Percentiles rank a stretch among this genome's conserved stretches.
Conservation (phyloP, 805 yeast species). For the Myxozyma mucilagina region DNA sequence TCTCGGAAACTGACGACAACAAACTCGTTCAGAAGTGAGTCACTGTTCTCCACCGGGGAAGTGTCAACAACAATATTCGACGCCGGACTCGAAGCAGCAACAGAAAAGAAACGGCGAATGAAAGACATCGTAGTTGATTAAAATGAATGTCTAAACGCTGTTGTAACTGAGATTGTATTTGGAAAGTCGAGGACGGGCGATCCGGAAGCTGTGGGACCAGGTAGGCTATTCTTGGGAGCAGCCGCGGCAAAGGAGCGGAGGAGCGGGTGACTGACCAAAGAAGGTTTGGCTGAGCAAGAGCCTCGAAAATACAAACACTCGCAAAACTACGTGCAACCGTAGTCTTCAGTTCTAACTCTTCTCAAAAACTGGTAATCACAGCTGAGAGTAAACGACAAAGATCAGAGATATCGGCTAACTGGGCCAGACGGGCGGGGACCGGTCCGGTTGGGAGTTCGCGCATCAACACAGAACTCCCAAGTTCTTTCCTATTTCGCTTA, state of each 20-base stretch:
- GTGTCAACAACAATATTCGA: not conserved
- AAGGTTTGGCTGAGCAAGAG: not conserved
- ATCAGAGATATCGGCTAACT: not conserved
- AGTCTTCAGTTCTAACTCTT: too few species aligned
- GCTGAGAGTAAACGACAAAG: too few species aligned
- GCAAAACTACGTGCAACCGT: too few species aligned
- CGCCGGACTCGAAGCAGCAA: not conserved
- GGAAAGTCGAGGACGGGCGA: not conserved
- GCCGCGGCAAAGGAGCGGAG: not conserved
- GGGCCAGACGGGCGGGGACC: not conserved
- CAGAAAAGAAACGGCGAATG: conserved; percentile 6
- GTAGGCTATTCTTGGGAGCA: not conserved
- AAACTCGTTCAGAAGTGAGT: conserved; percentile 9
- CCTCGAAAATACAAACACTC: not conserved
- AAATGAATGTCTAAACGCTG: not conserved
- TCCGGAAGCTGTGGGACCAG: not conserved
- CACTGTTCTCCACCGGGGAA: not conserved
- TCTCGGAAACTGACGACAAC: conserved; percentile 11
- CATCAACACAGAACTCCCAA: conserved; percentile 15
- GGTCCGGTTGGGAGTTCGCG: conserved; percentile 13
- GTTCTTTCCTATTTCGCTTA: not conserved
- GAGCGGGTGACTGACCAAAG: not conserved
- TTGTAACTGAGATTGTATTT: not conserved
- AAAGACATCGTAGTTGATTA: conserved; percentile 2
- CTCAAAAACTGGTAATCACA: too few species aligned